Conservation (phyloP, 2,329 filamentous ascomycete genomes). For the Tolypocladium capitatum region DNA sequence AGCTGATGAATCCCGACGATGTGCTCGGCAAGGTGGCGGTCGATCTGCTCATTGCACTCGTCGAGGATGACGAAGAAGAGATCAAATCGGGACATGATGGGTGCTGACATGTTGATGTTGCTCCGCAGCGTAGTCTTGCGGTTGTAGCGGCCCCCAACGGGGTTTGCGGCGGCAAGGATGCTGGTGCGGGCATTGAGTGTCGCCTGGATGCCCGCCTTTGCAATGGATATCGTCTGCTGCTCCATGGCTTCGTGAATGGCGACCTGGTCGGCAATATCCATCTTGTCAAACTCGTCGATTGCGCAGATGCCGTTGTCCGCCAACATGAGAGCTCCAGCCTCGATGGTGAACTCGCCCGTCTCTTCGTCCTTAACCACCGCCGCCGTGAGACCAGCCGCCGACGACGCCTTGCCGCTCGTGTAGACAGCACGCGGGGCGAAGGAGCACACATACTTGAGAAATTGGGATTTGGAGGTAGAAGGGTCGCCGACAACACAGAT, state of each 20-base stretch:
- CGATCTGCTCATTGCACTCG: slow-evolving; percentile 85
- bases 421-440: slow-evolving; percentile 96
- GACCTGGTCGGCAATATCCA: slow-evolving; percentile 94
- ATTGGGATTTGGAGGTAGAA: slow-evolving; percentile 94
- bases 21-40: slow-evolving; percentile 83
- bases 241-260: slow-evolving; percentile 99
- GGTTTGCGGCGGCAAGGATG: slow-evolving; percentile 92
- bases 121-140: slow-evolving; percentile 84
- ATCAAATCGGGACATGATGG: slow-evolving; percentile 99
- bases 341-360: slow-evolving; percentile 96
- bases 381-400: slow-evolving; percentile 90
- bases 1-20: slow-evolving; percentile 91
- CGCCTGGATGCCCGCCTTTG: slow-evolving; percentile 95
- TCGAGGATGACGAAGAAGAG: slow-evolving; percentile 96
- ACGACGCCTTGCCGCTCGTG: slow-evolving; percentile 94
- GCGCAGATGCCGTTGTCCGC: slow-evolving; percentile 95
- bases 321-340: slow-evolving; percentile 94
- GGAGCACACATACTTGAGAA: slow-evolving; percentile 94
- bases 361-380: slow-evolving; percentile 97
- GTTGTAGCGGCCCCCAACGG: slow-evolving; percentile 92
- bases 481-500: slow-evolving; percentile 97
- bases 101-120: slow-evolving; percentile 97
- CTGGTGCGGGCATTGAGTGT: slow-evolving; percentile 92
- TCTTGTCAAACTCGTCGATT: slow-evolving; percentile 99
- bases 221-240: slow-evolving; percentile 98